Evolutionary conservation across 345 rosid genomes (phyloP).

Genomic region (Salix koriyanagi): DNA sequence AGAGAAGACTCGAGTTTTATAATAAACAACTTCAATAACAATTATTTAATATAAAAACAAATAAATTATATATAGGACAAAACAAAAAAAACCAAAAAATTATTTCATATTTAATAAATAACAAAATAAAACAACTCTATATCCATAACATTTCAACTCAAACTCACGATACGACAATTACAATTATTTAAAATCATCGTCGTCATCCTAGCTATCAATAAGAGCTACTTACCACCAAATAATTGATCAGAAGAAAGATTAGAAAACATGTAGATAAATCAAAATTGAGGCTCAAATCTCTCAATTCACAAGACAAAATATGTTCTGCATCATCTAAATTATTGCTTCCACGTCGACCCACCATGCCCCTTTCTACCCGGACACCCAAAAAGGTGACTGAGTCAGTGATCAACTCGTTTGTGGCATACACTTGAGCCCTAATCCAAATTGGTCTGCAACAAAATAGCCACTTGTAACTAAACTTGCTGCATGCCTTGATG

Average conservation of each 20-base stretch:
- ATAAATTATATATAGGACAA: no score
- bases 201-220: not conserved
- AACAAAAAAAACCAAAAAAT: no score
- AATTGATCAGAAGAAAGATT: not conserved
- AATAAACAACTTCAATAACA: no score
- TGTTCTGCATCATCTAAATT: not conserved
- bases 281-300: conserved; percentile 3
- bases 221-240: not conserved
- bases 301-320: not conserved
- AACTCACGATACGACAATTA: no score
- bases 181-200: no score
- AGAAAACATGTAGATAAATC: not conserved
- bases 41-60: no score
- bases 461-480: conserved; percentile 3
- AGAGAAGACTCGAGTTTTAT: no score
- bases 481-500: not conserved
- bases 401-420: conserved; percentile 22
- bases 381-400: conserved; percentile 27
- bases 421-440: conserved; percentile 18
- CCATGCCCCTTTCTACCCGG: conserved; percentile 20
- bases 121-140: no score
- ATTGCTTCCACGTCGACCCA: conserved; percentile 20
- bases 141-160: no score
- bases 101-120: no score
- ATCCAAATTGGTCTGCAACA: conserved; percentile 15